phyloP scores from a whole-genome alignment of 2,329 filamentous ascomycete genomes.

The Aspergillus melleus region DNA sequence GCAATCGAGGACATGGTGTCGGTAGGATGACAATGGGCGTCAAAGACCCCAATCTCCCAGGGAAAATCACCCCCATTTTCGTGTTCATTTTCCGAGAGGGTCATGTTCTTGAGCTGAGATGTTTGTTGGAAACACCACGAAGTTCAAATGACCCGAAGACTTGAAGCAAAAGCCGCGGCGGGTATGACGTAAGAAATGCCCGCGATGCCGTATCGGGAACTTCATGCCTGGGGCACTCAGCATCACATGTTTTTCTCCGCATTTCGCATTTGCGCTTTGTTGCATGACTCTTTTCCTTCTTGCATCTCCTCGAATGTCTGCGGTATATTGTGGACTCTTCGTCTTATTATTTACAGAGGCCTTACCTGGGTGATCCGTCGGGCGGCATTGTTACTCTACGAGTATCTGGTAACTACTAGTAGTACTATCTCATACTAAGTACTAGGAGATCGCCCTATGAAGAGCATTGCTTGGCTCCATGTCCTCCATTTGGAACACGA shows the following conservation, averaged over 20 bases:
- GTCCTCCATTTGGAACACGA: conserved; percentile 29
- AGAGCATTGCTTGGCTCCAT: conserved; percentile 17
- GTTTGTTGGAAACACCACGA: not conserved
- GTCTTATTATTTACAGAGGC: too few species aligned
- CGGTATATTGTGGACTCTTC: too few species aligned
- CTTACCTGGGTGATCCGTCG: too few species aligned
- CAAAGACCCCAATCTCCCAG: conserved; percentile 63
- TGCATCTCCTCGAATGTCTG: not conserved
- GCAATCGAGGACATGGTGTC: conserved; percentile 61
- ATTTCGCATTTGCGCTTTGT: conserved; percentile 3
- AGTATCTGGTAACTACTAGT: too few species aligned
- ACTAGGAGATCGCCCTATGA: not conserved
- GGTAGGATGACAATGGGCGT: conserved; percentile 68
- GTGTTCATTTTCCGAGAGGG: not conserved
- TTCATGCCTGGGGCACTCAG: conserved; percentile 13
- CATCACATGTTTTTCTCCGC: conserved; percentile 27
- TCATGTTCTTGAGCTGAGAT: not conserved
- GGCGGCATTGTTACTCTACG: not conserved
- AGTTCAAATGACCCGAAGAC: not conserved
- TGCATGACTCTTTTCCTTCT: not conserved
- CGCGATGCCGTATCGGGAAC: not conserved
- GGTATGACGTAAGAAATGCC: conserved; percentile 8
- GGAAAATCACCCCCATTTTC: conserved; percentile 46
- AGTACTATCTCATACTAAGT: not conserved
- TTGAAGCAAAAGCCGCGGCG: not conserved